Conservation (phyloP, 257 asterid genomes). For the Striga asiatica region DNA sequence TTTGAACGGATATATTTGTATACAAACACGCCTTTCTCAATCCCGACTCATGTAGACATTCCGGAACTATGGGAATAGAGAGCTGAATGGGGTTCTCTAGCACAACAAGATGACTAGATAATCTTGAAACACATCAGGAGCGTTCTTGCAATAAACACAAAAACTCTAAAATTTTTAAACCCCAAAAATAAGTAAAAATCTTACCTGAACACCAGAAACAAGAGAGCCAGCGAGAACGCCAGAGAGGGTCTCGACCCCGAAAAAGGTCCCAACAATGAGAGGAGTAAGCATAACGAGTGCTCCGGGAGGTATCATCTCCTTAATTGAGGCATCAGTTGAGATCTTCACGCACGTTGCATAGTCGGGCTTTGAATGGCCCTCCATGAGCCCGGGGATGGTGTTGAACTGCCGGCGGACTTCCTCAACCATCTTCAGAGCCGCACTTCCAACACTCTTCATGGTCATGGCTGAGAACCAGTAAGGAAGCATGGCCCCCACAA, state of each 20-base stretch:
- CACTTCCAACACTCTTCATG: conserved; percentile 91
- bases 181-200: not conserved
- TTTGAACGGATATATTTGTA: too few species aligned
- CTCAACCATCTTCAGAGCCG: conserved; percentile 90
- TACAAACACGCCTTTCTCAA: too few species aligned
- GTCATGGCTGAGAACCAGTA: conserved; percentile 98
- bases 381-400: conserved; percentile 83
- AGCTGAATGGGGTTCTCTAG: too few species aligned
- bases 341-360: conserved; percentile 84
- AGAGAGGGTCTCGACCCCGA: conserved; percentile 91
- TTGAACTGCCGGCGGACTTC: conserved; percentile 86
- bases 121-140: too few species aligned
- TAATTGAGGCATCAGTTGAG: conserved; percentile 80
- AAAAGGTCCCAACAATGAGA: conserved; percentile 62
- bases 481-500: conserved; percentile 92
- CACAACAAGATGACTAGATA: too few species aligned
- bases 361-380: conserved; percentile 69
- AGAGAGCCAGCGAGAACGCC: conserved; percentile 92
- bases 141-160: not conserved
- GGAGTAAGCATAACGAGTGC: conserved; percentile 95
- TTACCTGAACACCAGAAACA: conserved; percentile 88
- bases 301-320: conserved; percentile 92
- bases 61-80: too few species aligned
- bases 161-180: not conserved
- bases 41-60: too few species aligned